Base-by-base conservation (phyloP, 306 rosid species). In the Dalbergia oliveri region DNA sequence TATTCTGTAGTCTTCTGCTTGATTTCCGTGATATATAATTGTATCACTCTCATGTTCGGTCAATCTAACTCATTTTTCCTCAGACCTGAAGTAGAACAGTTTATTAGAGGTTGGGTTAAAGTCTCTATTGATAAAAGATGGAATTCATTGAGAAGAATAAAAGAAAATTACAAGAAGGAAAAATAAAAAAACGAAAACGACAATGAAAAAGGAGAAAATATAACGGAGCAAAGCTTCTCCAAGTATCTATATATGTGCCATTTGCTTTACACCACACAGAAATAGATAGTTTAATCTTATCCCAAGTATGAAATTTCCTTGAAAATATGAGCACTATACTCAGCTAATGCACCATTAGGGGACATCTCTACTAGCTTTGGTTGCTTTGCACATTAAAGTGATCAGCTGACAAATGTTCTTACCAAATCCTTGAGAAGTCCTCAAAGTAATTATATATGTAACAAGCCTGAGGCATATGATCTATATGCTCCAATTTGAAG, bases 71-170 rank as follows among this genome's bases (percentile, higher is more conserved):
- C 37, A 23, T 34, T n/a, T 56, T 37, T 69, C 43, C 9, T 83
- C 61, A 7, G 16, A 31, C 54, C 71, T 70, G 54, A 23, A 70
- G 62, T 14, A 56, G 58, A 31, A 21, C 12, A 62, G 54, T 69
- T 83, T 53, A 67, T 51, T 54, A 16, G 63, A 80, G 62, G 53
- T 56, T 53, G 66, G 75, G 57, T 63, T 62, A 14, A 44, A 54
- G 57, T 75, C 56, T 75, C 76, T 69, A 47, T 64, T 57, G 56
- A 44, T 58, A 35, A 66, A 73, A 58, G 69, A 75, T 58, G 53
- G 16, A 75, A 58, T 19, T 63, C 60, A 5, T 31, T 43, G 11
- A 34, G 41, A 19, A 56, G 15, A 6, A 69, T 11, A 50, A 21
- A 33, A 53, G 64, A 16, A 33, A 71, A 72, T 33, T 26, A 69